Evolutionary conservation across 345 rosid species (phyloP), one percentile per base, ranked within the genome.

Genomic region (Gossypium australe): DNA sequence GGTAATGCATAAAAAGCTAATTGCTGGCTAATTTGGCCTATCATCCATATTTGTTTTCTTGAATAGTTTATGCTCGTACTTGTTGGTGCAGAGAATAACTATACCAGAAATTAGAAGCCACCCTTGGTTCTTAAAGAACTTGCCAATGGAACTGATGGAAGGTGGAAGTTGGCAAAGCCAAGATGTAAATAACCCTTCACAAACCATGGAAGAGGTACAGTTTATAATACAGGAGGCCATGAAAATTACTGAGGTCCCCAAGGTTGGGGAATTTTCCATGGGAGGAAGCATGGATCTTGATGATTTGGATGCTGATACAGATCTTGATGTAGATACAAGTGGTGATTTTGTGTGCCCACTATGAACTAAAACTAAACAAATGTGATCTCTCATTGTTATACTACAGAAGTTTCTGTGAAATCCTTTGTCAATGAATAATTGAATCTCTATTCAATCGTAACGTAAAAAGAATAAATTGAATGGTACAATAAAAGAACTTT

Each of bases 231-330:
- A 89, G 67, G 92, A 87, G 80, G 96, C 92, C 49, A 79, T 86
- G 41, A 85, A 82, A 78, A 14, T 79, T 16, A 47, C 80, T 11
- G 85, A 63, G 62, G 70, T 75, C 57, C 76, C 76, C 17, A 77
- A 78, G 78, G 73, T 58, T 67, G 86, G 57, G 45, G 78, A 73
- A 44, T 69, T 74, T 76, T 81, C 75, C 27, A 65, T 85, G 13
- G 88, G 85, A 77, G 80, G 86, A 76, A 81, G 83, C 79, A 81
- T 89, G 88, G 91, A 89, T 75, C 80, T 90, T 16, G 95, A 89
- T 76, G 90, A 86, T 78, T 63, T 86, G 67, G 93, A 87, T 67
- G 45, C 70, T 1, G 88, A 86, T 34, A 79, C 77, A 22, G 85
- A 86, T 76, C 38, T 76, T 55, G 85, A 86, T 69, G 51, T 75